Evolutionary conservation across 805 yeast genomes (phyloP), one percentile per base, ranked within the genome.

Genomic region (Monosporozyma solicola): DNA sequence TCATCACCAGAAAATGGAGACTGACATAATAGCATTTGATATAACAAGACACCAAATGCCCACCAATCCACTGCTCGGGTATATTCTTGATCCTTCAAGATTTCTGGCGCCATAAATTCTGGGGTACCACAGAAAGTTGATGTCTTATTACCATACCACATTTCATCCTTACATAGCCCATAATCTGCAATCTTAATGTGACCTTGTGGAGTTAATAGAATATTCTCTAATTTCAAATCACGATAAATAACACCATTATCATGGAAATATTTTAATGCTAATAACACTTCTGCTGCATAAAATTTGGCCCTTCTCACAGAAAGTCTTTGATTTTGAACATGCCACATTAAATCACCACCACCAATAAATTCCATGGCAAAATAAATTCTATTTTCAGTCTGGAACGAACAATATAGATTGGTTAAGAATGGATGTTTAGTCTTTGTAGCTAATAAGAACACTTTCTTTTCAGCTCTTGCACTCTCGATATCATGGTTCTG

Each of bases 321-420:
- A 64, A 94, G 86, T 62, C 92, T 79, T 55, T 87, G 86, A 64
- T 89, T 88, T 71, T 94, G 99, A 62, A 94, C 95, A 68, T 94
- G 99, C 95, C 97, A 91, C 99, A 94, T 94, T 64, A 94, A 78
- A 73, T 94, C 99, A 69, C 99, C 99, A 54, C 99, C 99, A 22
- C 95, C 84, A 50, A 94, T 85, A 66, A 90, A 94, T 69, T 94
- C 98, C 99, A 94, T 94, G 15, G 95, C 99, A 72, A 94, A 94
- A 69, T 94, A 94, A 44, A 94, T 87, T 66, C 99, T 82, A 66
- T 95, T 94, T 60, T 94, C 99, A 0, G 99, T 94, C 72, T 94
- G 99, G 79, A 94, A 94, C 63, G 97, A 91, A 65, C 97, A 94
- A 67, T 84, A 92, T 57, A 94, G 74, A 62, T 90, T 90, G 61